A percentile compares a stretch with the other conserved stretches of the same genome.
phyloP scores from a whole-genome alignment of 2,329 filamentous ascomycete species.

The Xenoacremonium recifei region DNA sequence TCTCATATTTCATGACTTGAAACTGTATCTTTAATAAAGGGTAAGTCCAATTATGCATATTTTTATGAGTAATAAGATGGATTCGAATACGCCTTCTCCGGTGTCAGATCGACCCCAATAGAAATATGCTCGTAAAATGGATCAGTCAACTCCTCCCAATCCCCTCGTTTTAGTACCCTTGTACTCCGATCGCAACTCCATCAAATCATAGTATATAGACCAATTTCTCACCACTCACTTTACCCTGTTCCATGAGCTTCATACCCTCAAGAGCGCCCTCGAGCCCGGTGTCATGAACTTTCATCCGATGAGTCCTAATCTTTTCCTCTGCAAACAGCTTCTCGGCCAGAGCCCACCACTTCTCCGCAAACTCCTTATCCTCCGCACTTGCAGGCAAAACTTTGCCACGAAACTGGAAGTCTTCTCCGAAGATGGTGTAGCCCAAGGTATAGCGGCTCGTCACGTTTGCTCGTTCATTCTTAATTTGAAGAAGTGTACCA shows the following conservation, averaged over 20 bases:
- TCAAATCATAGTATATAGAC: no score
- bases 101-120: no score
- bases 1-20: no score
- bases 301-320: constrained; percentile 32
- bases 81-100: no score
- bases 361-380: constrained; percentile 32
- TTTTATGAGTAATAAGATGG: no score
- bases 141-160: no score
- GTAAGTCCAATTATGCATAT: no score
- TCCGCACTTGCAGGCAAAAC: constrained; percentile 16
- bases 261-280: constrained; percentile 33
- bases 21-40: no score
- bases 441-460: constrained; percentile 19
- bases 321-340: constrained; percentile 32
- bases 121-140: no score
- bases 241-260: constrained; percentile 29
- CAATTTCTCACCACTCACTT: constrained; percentile 41
- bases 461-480: constrained; percentile 1
- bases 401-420: constrained; percentile 17
- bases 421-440: constrained; percentile 37
- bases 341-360: constrained; percentile 28
- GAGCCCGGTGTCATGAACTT: constrained; percentile 28
- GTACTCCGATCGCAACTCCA: no score
- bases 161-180: no score
- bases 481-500: not conserved